phyloP scores from a whole-genome alignment of 2,329 filamentous ascomycete species.

The Akanthomyces dipterigenus region DNA sequence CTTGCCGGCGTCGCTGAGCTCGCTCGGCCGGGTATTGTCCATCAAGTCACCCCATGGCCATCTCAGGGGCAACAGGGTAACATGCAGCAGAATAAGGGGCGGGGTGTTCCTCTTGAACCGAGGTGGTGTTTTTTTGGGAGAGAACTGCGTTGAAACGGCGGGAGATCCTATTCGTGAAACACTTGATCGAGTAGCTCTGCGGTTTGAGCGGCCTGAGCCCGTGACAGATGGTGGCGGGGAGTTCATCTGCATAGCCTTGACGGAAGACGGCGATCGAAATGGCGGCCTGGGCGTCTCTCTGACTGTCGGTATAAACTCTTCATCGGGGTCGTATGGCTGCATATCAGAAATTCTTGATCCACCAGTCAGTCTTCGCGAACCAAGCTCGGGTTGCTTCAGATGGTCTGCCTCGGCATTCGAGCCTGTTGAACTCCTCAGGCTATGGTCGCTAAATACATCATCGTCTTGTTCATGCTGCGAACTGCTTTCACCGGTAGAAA shows the following conservation, averaged over 20 bases:
- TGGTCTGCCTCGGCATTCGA: conserved; percentile 37
- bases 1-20: conserved; percentile 41
- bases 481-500: conserved; percentile 27
- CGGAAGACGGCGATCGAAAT: conserved; percentile 63
- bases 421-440: conserved; percentile 49
- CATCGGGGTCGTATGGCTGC: conserved; percentile 39
- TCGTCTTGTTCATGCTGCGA: conserved; percentile 47
- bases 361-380: conserved; percentile 24
- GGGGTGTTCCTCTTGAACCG: conserved; percentile 51
- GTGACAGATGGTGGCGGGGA: conserved; percentile 55
- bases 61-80: conserved; percentile 65
- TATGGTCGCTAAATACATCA: conserved; percentile 54
- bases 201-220: conserved; percentile 49
- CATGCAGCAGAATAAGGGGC: conserved; percentile 70
- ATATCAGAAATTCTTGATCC: conserved; percentile 40
- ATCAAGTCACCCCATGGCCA: conserved; percentile 57
- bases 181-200: conserved; percentile 38
- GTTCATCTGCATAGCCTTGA: conserved; percentile 65
- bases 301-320: conserved; percentile 46
- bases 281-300: conserved; percentile 54
- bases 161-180: conserved; percentile 54
- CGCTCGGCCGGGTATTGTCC: conserved; percentile 32
- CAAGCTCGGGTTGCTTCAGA: conserved; percentile 12
- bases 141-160: conserved; percentile 43
- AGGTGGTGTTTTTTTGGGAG: conserved; percentile 51